These are phyloP conservation scores for Trichophyton rubrum DNA, from an alignment of 2,329 filamentous ascomycete species.

Conservation along the genomic window DNA sequence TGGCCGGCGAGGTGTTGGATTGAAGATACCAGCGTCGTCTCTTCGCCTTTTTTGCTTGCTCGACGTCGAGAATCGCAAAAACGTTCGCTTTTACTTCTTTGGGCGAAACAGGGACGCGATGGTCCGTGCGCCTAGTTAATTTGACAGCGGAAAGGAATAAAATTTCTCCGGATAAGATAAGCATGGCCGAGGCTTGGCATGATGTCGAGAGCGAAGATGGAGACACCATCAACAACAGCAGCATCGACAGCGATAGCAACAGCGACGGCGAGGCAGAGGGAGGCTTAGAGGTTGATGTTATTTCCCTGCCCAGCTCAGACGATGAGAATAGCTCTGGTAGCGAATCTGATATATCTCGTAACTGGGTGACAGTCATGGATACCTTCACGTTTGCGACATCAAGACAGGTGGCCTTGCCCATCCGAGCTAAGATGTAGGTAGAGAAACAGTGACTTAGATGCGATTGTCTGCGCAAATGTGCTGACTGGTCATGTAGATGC, in stretches of 20 bases:
- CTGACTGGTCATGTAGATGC: conserved; percentile 39
- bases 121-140: neutral
- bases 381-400: conserved; percentile 92
- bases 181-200: neutral
- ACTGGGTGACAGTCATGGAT: conserved; percentile 41
- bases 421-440: conserved; percentile 51
- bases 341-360: conserved; percentile 2
- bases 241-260: neutral
- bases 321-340: conserved; percentile 4
- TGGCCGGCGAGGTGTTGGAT: no score
- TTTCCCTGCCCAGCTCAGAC: neutral
- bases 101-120: neutral
- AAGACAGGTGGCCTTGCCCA: conserved; percentile 63
- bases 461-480: neutral
- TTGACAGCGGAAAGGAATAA: neutral
- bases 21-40: neutral
- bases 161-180: neutral
- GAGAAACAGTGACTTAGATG: neutral
- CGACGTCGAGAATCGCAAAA: neutral
- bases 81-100: neutral
- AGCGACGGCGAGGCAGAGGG: neutral
- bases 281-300: neutral
- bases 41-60: neutral
- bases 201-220: neutral
- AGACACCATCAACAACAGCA: neutral